Conservation (phyloP, 371 early-diverging fungal species). For the Coemansia linderi region DNA sequence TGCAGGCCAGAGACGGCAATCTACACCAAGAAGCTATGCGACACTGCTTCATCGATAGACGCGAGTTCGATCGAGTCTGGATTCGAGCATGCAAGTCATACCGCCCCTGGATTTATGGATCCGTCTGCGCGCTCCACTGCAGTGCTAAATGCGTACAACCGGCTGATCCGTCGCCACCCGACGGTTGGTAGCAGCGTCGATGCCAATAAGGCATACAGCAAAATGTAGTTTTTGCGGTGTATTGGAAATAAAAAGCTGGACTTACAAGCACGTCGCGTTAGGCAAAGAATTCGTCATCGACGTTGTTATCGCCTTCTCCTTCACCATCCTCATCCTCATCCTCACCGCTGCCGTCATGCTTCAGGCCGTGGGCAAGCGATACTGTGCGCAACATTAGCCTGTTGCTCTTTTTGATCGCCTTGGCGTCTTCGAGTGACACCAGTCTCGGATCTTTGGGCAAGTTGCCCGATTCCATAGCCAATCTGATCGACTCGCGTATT, state of each 20-base stretch:
- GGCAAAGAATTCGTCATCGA: slow-evolving; percentile 45
- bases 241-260: neutral
- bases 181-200: slow-evolving; percentile 15
- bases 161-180: slow-evolving; percentile 22
- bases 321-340: neutral
- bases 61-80: slow-evolving; percentile 7
- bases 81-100: neutral
- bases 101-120: neutral
- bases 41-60: neutral
- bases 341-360: slow-evolving; percentile 5
- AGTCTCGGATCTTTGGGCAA: slow-evolving; percentile 34
- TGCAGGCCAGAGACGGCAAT: neutral
- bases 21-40: neutral
- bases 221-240: neutral
- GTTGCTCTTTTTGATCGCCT: slow-evolving; percentile 34
- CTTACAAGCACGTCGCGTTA: neutral
- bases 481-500: slow-evolving; percentile 17
- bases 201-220: slow-evolving; percentile 24
- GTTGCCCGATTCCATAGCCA: slow-evolving; percentile 28
- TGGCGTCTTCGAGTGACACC: slow-evolving; percentile 31
- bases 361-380: slow-evolving; percentile 19
- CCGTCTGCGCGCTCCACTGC: slow-evolving; percentile 6
- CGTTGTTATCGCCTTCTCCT: neutral
- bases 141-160: neutral
- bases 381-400: slow-evolving; percentile 31